Evolutionary conservation across 108 stramenopile genomes (phyloP), one percentile per base, ranked within the genome.

Genomic region (Skeletonema tropicum): DNA sequence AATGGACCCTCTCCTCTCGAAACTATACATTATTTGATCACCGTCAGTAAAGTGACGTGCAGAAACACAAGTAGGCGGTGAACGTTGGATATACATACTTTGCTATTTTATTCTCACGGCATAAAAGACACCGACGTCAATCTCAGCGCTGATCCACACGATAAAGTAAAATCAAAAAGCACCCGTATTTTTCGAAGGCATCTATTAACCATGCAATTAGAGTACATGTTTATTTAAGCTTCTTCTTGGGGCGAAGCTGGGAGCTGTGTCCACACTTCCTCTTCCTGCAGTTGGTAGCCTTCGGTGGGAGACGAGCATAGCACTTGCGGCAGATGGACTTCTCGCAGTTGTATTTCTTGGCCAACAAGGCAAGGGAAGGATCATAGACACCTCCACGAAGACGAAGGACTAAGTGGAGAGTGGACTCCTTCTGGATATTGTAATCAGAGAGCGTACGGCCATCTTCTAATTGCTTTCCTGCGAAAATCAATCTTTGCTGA

Each of bases 161-260:
- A 23, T 55, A 55, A 55, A 55, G 52, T 23, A 25, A 55, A 55
- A 55, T 55, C 52, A 23, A 55, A 55, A 25, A 55, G 23, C 52
- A 55, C 52, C 52, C 9, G 52, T 55, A 23, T 23, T 55, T 9
- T 23, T 5, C 52, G 7, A 9, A n/a, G 10, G 52, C 52, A 55
- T 55, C 52, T 55, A 55, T 55, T 23, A 55, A 23, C 52, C 52
- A 55, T 55, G 52, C 19, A 55, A 23, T 23, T 55, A 55, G 52
- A 55, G 52, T 64, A 65, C 29, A 41, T 52, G 74, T 84, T 94
- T 98, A 98, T 89, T 98, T 99, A 65, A 99, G 97, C 97, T 99
- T 99, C 89, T 99, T 99, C 98, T 99, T 99, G 83, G 97, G 97
- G 85, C 99, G 96, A 49, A 99, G 91, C 91, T 99, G 98, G 58